A percentile compares a stretch with the other conserved stretches of the same genome.
Conservation (phyloP, 75 land plant species). For the Azolla pinnata region DNA sequence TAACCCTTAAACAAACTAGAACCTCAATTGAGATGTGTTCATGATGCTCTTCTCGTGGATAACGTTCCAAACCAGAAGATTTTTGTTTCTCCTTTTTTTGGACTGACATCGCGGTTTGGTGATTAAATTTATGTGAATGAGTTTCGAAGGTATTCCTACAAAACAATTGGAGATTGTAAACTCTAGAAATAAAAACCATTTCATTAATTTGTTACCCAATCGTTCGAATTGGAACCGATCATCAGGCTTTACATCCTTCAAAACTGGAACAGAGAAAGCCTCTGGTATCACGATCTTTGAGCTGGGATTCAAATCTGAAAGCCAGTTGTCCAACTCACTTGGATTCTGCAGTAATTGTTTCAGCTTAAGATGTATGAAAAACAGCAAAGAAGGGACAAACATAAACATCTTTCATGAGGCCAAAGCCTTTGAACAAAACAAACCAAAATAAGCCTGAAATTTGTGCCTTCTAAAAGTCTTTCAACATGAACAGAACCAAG, state of each 20-base stretch:
- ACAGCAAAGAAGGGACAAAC: too few relatives aligned
- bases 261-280: slow-evolving; percentile 64
- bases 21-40: too few relatives aligned
- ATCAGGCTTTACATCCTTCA: slow-evolving; percentile 49
- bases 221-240: slow-evolving; percentile 92
- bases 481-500: too few relatives aligned
- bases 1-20: too few relatives aligned
- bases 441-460: too few relatives aligned
- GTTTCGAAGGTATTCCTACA: not conserved
- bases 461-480: too few relatives aligned
- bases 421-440: too few relatives aligned
- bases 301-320: slow-evolving; percentile 70
- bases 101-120: too few relatives aligned
- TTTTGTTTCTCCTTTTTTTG: not conserved
- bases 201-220: slow-evolving; percentile 41
- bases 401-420: too few relatives aligned
- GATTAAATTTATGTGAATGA: too few relatives aligned
- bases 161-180: not conserved
- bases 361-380: too few relatives aligned
- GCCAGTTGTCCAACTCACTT: slow-evolving; percentile 82
- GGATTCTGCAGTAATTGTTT: slow-evolving; percentile 64
- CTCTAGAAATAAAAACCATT: not conserved
- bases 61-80: not conserved
- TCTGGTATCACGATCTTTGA: slow-evolving; percentile 67
- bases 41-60: too few relatives aligned